These are phyloP conservation scores for Hirschfeldia incana DNA, from an alignment of 345 rosid genomes.

Conservation along the genomic window DNA sequence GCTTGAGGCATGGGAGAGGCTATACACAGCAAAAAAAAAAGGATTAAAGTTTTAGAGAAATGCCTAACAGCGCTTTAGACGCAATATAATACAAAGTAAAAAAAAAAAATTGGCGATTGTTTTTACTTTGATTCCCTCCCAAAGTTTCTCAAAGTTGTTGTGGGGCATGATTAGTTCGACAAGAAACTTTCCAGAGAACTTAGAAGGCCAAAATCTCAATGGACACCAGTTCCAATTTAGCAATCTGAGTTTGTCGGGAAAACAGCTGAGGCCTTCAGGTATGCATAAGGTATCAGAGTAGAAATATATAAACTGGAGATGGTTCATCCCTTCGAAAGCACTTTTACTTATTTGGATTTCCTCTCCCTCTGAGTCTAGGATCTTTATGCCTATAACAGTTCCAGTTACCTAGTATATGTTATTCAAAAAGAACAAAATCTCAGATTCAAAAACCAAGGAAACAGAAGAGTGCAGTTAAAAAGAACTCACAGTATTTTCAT, in stretches of 20 bases:
- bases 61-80: background rate
- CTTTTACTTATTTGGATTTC: background rate
- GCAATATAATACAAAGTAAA: background rate
- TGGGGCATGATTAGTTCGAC: slow-evolving; percentile 5
- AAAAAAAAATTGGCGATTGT: background rate
- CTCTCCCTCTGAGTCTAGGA: background rate
- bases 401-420: background rate
- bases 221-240: background rate
- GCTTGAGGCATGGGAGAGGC: background rate
- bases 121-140: slow-evolving; percentile 29
- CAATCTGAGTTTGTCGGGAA: background rate
- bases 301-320: background rate
- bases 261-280: background rate
- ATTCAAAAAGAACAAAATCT: background rate
- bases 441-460: background rate
- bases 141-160: slow-evolving; percentile 26
- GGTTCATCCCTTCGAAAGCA: background rate
- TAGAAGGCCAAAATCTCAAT: slow-evolving; percentile 9
- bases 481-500: background rate
- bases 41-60: background rate
- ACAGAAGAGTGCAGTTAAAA: background rate
- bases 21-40: background rate
- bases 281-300: background rate
- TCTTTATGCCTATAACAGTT: background rate
- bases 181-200: slow-evolving; percentile 10